Conservation (phyloP, 179 eudicot species). For the Drosera spatulata region DNA sequence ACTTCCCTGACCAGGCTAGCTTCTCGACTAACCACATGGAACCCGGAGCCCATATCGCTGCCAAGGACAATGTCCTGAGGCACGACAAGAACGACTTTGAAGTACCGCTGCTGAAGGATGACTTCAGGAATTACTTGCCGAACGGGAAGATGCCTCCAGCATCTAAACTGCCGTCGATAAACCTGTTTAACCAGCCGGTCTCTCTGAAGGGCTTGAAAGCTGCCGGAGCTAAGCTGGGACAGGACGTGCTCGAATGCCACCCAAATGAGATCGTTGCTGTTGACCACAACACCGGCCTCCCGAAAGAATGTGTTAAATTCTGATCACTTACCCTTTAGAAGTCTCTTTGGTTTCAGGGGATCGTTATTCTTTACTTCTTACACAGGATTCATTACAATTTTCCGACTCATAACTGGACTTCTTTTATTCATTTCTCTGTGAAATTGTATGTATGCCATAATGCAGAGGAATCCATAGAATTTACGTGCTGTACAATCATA, state of each 20-base stretch:
- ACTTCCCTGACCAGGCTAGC: conserved; percentile 79
- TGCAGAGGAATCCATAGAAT: too few relatives aligned
- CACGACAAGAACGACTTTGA: conserved; percentile 84
- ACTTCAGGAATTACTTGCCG: conserved; percentile 56
- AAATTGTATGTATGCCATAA: too few relatives aligned
- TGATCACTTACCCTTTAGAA: conserved; percentile 12
- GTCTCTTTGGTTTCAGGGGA: background rate
- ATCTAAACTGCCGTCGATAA: conserved; percentile 59
- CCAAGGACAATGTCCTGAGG: conserved; percentile 66
- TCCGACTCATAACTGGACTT: background rate
- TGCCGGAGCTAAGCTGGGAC: conserved; percentile 75
- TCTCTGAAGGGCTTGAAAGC: conserved; percentile 79
- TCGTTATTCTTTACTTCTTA: background rate
- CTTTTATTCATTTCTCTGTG: too few relatives aligned
- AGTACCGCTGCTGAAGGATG: conserved; percentile 73
- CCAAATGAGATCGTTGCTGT: conserved; percentile 42
- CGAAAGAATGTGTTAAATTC: conserved; percentile 54
- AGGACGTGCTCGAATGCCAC: conserved; percentile 69
- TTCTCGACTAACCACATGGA: conserved; percentile 98
- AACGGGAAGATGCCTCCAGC: conserved; percentile 77
- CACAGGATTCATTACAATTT: background rate
- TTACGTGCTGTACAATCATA: too few relatives aligned
- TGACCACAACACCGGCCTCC: conserved; percentile 68
- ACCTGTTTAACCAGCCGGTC: conserved; percentile 74
- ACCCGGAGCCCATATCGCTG: conserved; percentile 84